These are phyloP conservation scores for Solanum hybrid DNA, from an alignment of 305 asterid genomes.

Conservation along the genomic window DNA sequence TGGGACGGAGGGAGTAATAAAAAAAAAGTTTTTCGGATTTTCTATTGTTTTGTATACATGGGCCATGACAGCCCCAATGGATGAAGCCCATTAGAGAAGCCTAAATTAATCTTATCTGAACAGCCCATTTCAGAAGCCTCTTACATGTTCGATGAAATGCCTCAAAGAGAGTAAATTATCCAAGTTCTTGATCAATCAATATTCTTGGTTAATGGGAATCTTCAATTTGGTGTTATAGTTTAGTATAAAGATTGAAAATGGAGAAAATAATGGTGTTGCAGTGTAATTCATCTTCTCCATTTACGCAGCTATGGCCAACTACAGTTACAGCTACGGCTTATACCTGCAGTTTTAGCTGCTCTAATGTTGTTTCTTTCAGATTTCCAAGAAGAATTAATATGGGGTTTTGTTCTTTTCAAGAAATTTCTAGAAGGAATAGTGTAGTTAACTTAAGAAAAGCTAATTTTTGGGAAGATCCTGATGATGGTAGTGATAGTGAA, in stretches of 20 bases:
- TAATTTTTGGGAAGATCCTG: slow-evolving; percentile 63
- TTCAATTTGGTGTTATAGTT: background rate
- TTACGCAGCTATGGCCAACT: background rate
- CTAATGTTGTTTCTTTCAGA: slow-evolving; percentile 6
- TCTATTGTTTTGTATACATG: background rate
- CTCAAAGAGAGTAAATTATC: background rate
- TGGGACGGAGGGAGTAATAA: too few relatives aligned
- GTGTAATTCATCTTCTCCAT: background rate
- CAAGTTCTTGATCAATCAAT: background rate
- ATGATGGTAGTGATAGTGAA: slow-evolving; percentile 61
- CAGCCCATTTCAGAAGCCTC: background rate
- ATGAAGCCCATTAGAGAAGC: background rate
- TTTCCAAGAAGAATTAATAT: slow-evolving; percentile 5
- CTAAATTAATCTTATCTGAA: background rate
- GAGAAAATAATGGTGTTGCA: slow-evolving; percentile 4
- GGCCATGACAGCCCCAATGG: background rate
- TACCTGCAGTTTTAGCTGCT: slow-evolving; percentile 9
- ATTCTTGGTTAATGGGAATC: background rate
- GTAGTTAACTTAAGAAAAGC: slow-evolving; percentile 2
- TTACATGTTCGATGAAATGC: slow-evolving; percentile 3
- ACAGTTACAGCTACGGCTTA: background rate
- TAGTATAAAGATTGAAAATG: slow-evolving; percentile 1
- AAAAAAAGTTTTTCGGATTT: background rate
- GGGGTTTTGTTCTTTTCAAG: slow-evolving; percentile 8
- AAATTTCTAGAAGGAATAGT: slow-evolving; percentile 3